phyloP scores from a whole-genome alignment of 306 rosid genomes.

The Leucaena leucocephala region DNA sequence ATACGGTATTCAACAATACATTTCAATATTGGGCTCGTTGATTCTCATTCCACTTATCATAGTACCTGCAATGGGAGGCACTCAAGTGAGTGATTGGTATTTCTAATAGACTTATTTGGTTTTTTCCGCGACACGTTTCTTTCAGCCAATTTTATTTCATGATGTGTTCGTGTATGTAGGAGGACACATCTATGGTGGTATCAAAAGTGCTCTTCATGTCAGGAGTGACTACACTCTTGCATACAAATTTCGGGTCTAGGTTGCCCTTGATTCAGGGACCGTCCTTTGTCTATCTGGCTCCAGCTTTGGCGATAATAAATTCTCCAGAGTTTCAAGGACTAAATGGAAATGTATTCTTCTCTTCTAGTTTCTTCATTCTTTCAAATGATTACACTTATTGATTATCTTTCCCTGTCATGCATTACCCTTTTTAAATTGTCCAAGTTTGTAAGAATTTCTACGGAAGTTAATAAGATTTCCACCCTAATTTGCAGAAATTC shows the following conservation, averaged over 20 bases:
- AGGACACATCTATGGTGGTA: conserved; percentile 86
- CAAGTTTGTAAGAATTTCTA: background rate
- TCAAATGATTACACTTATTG: conserved; percentile 7
- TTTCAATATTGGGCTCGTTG: conserved; percentile 87
- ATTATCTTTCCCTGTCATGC: background rate
- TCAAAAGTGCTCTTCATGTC: conserved; percentile 89
- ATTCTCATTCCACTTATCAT: conserved; percentile 88
- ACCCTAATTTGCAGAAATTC: conserved; percentile 69
- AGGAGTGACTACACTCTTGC: conserved; percentile 89
- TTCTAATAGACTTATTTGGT: conserved; percentile 1
- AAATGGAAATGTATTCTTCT: conserved; percentile 73
- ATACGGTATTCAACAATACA: conserved; percentile 86
- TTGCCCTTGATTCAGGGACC: conserved; percentile 97
- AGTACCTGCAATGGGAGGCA: conserved; percentile 99
- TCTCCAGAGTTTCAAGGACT: conserved; percentile 86
- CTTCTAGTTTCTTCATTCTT: conserved; percentile 25
- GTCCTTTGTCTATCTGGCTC: conserved; percentile 88
- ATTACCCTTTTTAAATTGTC: background rate
- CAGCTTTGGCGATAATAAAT: conserved; percentile 82
- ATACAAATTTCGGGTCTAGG: conserved; percentile 84
- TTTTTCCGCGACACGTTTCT: background rate
- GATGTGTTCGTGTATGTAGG: conserved; percentile 70
- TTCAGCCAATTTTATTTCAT: conserved; percentile 42
- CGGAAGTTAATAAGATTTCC: conserved; percentile 13
- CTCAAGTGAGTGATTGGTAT: conserved; percentile 63